A percentile compares a stretch with the other conserved stretches of the same genome.
Evolutionary conservation across 345 rosid genomes (phyloP).

Genomic region (Orychophragmus violaceus): DNA sequence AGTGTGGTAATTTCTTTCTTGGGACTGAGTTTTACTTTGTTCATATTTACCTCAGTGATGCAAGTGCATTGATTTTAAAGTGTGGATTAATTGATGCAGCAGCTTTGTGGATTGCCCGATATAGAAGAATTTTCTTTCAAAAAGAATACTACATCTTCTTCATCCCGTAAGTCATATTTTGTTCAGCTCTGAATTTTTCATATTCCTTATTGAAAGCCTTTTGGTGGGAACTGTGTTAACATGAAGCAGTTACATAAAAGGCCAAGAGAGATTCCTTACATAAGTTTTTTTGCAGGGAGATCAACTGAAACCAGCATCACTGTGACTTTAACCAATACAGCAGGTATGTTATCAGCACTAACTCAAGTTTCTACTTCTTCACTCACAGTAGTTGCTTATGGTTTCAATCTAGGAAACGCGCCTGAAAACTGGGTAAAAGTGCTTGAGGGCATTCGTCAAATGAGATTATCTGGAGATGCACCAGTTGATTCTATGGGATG

Average conservation of each 20-base stretch:
- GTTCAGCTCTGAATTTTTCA: not conserved
- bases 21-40: not conserved
- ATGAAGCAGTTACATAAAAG: not conserved
- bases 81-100: slow-evolving; percentile 35
- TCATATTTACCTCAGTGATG: no score
- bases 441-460: slow-evolving; percentile 31
- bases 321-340: slow-evolving; percentile 21
- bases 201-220: not conserved
- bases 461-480: slow-evolving; percentile 37
- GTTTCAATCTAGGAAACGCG: slow-evolving; percentile 7
- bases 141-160: slow-evolving; percentile 33
- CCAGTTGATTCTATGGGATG: slow-evolving; percentile 40
- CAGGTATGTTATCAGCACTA: slow-evolving; percentile 2
- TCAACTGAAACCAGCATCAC: slow-evolving; percentile 6
- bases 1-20: no score
- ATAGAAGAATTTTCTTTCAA: slow-evolving; percentile 75
- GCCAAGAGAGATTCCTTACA: not conserved
- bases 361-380: not conserved
- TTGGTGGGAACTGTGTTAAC: not conserved
- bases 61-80: not conserved
- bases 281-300: not conserved
- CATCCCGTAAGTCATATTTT: slow-evolving; percentile 35
- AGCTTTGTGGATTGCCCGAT: slow-evolving; percentile 49
- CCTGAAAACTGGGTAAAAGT: slow-evolving; percentile 31
- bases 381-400: not conserved